phyloP scores from a whole-genome alignment of 1,284 basidiomycete species.

The Ganoderma lucidum region DNA sequence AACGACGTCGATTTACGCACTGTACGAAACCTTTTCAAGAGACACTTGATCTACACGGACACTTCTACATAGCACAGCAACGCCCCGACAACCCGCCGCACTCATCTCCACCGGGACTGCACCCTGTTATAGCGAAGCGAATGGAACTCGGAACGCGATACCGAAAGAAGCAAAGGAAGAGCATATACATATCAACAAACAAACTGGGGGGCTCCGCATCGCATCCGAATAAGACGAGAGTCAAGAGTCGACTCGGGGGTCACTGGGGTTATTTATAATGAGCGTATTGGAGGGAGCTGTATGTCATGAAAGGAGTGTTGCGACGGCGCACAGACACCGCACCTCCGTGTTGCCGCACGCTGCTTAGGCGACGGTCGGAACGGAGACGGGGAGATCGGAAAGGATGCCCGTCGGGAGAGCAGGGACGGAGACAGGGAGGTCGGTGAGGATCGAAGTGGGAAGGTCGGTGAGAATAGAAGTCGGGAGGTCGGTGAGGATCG shows the following conservation, averaged over 20 bases:
- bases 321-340: background rate
- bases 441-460: background rate
- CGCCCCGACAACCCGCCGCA: background rate
- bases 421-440: background rate
- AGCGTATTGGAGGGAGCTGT: background rate
- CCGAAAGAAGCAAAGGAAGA: background rate
- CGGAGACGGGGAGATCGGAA: background rate
- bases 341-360: background rate
- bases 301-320: background rate
- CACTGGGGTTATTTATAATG: background rate
- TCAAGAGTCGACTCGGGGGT: background rate
- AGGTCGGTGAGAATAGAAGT: too few relatives aligned
- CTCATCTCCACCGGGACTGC: background rate
- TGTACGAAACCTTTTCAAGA: background rate
- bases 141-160: background rate
- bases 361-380: background rate
- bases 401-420: background rate
- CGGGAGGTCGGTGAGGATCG: background rate
- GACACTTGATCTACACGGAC: background rate
- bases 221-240: background rate
- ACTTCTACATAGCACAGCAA: background rate
- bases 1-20: background rate
- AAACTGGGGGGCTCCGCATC: background rate
- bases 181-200: background rate
- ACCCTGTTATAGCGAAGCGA: background rate